Base-by-base conservation (phyloP, 139 green algal species). In the Volvox africanus region DNA sequence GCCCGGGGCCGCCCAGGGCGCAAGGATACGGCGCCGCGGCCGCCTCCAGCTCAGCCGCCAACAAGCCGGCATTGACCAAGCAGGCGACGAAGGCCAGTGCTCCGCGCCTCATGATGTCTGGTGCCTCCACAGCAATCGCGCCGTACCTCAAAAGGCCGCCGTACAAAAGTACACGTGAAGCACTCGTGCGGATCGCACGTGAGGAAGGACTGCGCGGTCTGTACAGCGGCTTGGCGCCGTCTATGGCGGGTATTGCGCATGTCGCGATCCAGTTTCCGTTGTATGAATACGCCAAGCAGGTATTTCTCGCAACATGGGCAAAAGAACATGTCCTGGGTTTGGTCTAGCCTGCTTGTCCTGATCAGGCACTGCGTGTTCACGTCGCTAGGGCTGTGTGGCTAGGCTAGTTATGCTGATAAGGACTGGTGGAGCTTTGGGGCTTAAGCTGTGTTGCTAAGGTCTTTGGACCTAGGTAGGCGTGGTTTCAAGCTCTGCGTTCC, bases 211-310 rank as follows among this genome's bases (percentile, higher is more conserved):
- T 99, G 44, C 67, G 79, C 24, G 97, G 97, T 16, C 93, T 99
- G 79, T 99, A 99, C 94, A 97, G 94, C 86, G 98, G 98, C 28
- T 91, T 99, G 71, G 95, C 95, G 0, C 98, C 98, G 16, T 98
- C 97, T 12, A 92, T 99, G 71, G 93, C 97, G 22, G 98, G 98
- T 24, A 96, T 99, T 21, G 92, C 94, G 67, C 98, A 99, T 84
- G 98, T 99, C 28, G 96, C 96, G 2, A 98, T 99, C 50, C 98
- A 99, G 95, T 99, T 99, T 88, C 98, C 98, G 2, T 90, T 99
- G 92, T 99, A 99, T 82, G 98, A 99, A 93, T 88, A 88, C 5
- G 82, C 96, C 37, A 99, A 99, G 94, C 61, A 88, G 81, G 82
- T 90, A 35, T 55, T 55, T 55, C 44, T 55, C 5, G 9, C 44